A percentile compares a stretch with the other conserved stretches of the same genome.
phyloP scores from a whole-genome alignment of 1,139 yeast species.

The Ashbya aceris region DNA sequence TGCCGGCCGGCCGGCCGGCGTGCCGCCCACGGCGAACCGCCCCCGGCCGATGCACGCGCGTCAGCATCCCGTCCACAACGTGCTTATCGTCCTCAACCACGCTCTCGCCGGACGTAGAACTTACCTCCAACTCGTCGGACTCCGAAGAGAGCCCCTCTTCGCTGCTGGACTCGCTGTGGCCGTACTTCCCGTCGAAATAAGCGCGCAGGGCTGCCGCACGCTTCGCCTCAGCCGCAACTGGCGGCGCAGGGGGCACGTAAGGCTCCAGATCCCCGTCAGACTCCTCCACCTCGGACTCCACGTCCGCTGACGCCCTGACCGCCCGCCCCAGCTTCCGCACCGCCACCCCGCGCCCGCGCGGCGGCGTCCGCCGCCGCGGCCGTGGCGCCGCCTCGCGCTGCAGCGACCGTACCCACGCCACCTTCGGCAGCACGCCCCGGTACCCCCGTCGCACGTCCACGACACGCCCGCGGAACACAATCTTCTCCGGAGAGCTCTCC shows the following conservation, averaged over 20 bases:
- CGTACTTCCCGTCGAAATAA: slow-evolving; percentile 4
- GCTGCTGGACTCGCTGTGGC: background rate
- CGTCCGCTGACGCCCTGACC: background rate
- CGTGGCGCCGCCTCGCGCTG: slow-evolving; percentile 4
- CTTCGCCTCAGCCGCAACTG: background rate
- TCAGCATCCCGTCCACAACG: background rate
- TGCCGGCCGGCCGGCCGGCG: too few relatives aligned
- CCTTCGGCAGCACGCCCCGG: slow-evolving; percentile 25
- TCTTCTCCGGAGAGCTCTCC: slow-evolving; percentile 5
- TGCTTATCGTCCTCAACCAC: background rate
- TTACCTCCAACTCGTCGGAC: too few relatives aligned
- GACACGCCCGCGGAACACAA: slow-evolving; percentile 24
- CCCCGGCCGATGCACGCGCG: too few relatives aligned
- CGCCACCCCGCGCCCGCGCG: slow-evolving; percentile 1
- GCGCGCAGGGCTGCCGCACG: background rate
- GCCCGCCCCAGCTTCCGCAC: background rate
- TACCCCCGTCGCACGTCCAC: slow-evolving; percentile 24
- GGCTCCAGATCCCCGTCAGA: background rate
- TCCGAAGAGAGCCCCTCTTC: background rate
- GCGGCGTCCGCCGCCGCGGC: background rate
- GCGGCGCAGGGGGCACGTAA: background rate
- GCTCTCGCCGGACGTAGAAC: background rate
- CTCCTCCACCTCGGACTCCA: background rate
- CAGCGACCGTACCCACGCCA: slow-evolving; percentile 25
- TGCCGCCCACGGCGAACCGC: too few relatives aligned